Evolutionary conservation across 2,329 filamentous ascomycete genomes (phyloP).

Genomic region (Knoxdaviesia proteae): DNA sequence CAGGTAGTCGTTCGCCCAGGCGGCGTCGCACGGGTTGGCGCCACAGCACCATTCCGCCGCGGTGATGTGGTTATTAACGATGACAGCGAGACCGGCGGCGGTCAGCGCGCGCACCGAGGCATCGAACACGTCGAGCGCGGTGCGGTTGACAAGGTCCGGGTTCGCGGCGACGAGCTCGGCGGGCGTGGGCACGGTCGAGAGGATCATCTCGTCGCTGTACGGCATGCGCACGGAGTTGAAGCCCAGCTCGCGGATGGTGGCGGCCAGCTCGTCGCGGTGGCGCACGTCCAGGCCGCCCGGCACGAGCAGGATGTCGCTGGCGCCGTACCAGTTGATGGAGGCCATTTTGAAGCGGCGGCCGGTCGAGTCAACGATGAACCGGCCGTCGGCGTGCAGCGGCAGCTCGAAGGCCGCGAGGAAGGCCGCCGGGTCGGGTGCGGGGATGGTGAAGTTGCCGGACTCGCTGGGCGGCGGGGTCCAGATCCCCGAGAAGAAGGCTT

Average conservation of each 20-base stretch:
- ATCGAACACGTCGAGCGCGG: slow-evolving; percentile 39
- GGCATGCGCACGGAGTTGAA: slow-evolving; percentile 53
- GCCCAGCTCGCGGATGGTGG: slow-evolving; percentile 36
- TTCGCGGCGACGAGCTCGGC: slow-evolving; percentile 32
- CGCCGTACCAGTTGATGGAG: slow-evolving; percentile 53
- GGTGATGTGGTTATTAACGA: slow-evolving; percentile 53
- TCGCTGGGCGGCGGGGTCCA: slow-evolving; percentile 14
- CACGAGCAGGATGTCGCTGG: slow-evolving; percentile 44
- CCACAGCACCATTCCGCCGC: slow-evolving; percentile 49
- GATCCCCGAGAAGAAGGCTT: too few relatives aligned
- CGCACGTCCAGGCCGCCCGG: slow-evolving; percentile 41
- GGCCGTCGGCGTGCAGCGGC: slow-evolving; percentile 36
- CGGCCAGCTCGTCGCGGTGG: slow-evolving; percentile 38
- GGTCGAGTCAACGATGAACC: slow-evolving; percentile 36
- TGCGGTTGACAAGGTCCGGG: slow-evolving; percentile 32
- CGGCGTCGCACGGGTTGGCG: slow-evolving; percentile 43
- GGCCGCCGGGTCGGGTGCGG: slow-evolving; percentile 19
- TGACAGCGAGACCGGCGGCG: slow-evolving; percentile 39
- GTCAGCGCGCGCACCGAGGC: slow-evolving; percentile 39
- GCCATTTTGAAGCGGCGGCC: slow-evolving; percentile 39
- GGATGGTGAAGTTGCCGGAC: slow-evolving; percentile 28
- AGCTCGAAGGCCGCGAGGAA: slow-evolving; percentile 26
- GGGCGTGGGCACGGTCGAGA: slow-evolving; percentile 28
- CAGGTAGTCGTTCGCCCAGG: slow-evolving; percentile 45
- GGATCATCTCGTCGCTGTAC: slow-evolving; percentile 49